Base-by-base conservation (phyloP, 192 early-diverging fungal species). In the Coemansia sp. region DNA sequence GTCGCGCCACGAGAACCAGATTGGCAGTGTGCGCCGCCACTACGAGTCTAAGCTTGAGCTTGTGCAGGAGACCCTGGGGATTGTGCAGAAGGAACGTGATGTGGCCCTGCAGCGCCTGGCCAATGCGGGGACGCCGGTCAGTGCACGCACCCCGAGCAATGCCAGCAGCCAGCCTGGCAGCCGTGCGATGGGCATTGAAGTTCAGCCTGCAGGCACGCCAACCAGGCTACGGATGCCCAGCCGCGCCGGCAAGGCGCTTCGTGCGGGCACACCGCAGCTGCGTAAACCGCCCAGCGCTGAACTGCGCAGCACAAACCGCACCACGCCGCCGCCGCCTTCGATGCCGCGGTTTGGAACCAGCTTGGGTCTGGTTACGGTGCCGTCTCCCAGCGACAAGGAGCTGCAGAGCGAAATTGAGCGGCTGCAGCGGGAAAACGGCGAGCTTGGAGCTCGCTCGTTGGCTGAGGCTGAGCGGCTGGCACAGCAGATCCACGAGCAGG, bases 1-100 rank as follows among this genome's bases (percentile, higher is more conserved):
- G 17, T 67, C 73, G 58, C 71, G 77, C 48, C 77, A 80, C 52
- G 77, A 80, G 62, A 64, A 80, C 11, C 77, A 80, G 55, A 80
- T 80, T 17, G 67, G 39, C 61, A 74, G 72, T 27, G 77, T 80
- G 56, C 77, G 77, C 11, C 65, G 72, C 5, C 72, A 80, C 45
- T 80, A 73, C 58, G 72, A 70, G 56, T 70, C 72, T 10, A 73
- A 73, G 55, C 61, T 80, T 1, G 77, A 80, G 56, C 77, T 80
- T 21, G 29, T 68, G 22, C 77, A 66, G 10, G 77, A 80, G 62
- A 53, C 77, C 3, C 58, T 80, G 58, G 48, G 67, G 3, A 63
- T 80, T 45, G 68, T 80, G 48, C 71, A 80, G 8, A 70, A 68
- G 65, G 77, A 80, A 37, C 77, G 77, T 39, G 77, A 80, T 37